Evolutionary conservation across 1,284 basidiomycete species (phyloP), one percentile per base, ranked within the genome.

Genomic region (Pseudozyma tsukubaensis): DNA sequence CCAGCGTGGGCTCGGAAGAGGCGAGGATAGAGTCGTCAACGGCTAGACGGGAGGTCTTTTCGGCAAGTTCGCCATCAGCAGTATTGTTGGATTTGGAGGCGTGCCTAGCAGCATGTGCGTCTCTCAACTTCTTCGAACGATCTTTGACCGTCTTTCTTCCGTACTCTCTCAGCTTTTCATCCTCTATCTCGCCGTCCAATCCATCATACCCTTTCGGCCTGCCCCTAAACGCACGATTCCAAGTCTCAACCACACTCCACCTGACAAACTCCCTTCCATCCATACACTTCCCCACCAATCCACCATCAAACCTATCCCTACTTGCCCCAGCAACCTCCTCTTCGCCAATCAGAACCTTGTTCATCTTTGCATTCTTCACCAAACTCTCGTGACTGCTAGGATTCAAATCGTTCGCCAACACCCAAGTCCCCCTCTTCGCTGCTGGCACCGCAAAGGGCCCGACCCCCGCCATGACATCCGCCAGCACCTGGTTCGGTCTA

Each of bases 381-480:
- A 97, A 87, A 85, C 92, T 95, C 79, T 91, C 90, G 14, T 89
- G 89, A 72, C 93, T 92, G 44, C 90, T 89, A 1, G 96, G 95
- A 85, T 99, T 99, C 53, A 99, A 86, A 84, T 99, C 97, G 77
- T 98, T 99, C 16, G 92, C 94, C 35, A 95, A 86, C 0, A 99
- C 92, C 73, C 77, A 80, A 19, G 60, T 57, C 0, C 93, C 92
- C 77, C 92, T 93, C 86, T 91, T 95, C 0, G 91, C 95, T 0
- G 94, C 92, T 1, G 97, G 97, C 10, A 99, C 86, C 1, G 93
- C 92, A 84, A 99, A 99, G 0, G 97, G 97, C 0, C 97, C 97
- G 0, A 99, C 95, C 13, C 97, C 97, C 1, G 97, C 97, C 86
- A 99, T 97, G 21, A 93, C 94, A 84, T 99, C 97, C 0, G 90